These are phyloP conservation scores for Fraxinus xanthoxyloides DNA, from an alignment of 305 asterid genomes.

Conservation along the genomic window DNA sequence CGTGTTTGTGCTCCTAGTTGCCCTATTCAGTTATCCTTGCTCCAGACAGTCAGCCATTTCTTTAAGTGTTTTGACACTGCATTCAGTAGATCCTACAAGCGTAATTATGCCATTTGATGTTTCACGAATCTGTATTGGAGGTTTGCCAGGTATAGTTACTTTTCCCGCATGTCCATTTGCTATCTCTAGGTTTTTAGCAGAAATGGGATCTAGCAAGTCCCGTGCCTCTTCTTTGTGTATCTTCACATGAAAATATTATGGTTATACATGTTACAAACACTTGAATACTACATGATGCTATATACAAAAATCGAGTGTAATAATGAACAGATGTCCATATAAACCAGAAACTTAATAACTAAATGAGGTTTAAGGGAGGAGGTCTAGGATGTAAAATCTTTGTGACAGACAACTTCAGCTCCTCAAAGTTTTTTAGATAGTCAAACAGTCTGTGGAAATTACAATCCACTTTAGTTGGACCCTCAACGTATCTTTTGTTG, in stretches of 20 bases:
- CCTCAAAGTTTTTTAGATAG: not conserved
- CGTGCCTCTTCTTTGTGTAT: constrained; percentile 97
- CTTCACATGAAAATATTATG: constrained; percentile 37
- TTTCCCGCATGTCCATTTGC: constrained; percentile 71
- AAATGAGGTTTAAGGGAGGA: not conserved
- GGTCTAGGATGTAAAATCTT: not conserved
- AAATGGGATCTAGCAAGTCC: constrained; percentile 72
- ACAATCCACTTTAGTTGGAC: not conserved
- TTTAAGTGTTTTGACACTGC: constrained; percentile 73
- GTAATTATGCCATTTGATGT: constrained; percentile 93
- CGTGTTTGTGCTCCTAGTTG: constrained; percentile 99
- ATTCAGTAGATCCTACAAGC: constrained; percentile 90
- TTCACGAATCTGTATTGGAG: constrained; percentile 93
- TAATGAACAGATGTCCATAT: not conserved
- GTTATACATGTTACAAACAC: not conserved
- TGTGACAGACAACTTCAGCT: not conserved
- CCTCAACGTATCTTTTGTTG: not conserved
- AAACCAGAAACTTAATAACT: not conserved
- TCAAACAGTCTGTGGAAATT: not conserved
- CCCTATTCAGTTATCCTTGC: constrained; percentile 89
- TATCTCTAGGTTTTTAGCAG: constrained; percentile 55
- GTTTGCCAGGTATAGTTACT: constrained; percentile 68
- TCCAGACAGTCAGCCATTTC: constrained; percentile 95
- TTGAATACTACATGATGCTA: not conserved
- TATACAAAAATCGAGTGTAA: not conserved